Base-by-base conservation (phyloP, 306 rosid genomes). In the Cicer bijugum region DNA sequence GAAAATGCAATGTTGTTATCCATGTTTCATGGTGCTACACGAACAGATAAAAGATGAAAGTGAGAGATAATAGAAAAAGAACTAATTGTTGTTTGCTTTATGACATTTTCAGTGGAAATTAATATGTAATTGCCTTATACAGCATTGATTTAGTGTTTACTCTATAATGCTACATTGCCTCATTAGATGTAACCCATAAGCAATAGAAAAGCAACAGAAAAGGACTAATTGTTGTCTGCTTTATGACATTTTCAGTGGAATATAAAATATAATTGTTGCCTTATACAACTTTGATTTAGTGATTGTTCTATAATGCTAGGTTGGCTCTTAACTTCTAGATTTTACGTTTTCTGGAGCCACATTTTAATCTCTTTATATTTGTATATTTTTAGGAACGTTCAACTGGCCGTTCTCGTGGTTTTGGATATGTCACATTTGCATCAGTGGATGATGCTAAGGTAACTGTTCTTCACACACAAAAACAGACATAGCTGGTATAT, bases 391-490 rank as follows among this genome's bases (percentile, higher is more conserved):
- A 95, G 99, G 97, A 95, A 82, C 86, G 97, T 12, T 83, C 97
- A 55, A 88, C 93, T 72, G 97, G 97, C 16, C 82, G 99, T 17
- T 95, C 99, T 82, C 99, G 97, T 14, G 97, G 99, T 16, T 95
- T 95, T 84, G 99, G 99, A 68, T 91, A 95, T 80, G 97, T 92
- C 20, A 95, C 99, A 47, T 95, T 95, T 88, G 84, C 82, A 8
- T 88, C 93, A 1, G 87, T 78, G 57, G 99, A 90, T 78, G 99
- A 95, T 85, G 99, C 99, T 7, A 85, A 91, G 96, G 99, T 91
- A 64, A 74, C 11, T 50, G 46, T 20, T 67, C 20, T 47, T 46
- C 37, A n/a, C 52, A 20, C 12, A 5, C 37, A 51, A 8, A 52
- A 9, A 69, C 17, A 69, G 5, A 38, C n/a, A 52, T 37, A 50